phyloP scores from a whole-genome alignment of 2,329 filamentous ascomycete species.

The Juglanconis juglandina region DNA sequence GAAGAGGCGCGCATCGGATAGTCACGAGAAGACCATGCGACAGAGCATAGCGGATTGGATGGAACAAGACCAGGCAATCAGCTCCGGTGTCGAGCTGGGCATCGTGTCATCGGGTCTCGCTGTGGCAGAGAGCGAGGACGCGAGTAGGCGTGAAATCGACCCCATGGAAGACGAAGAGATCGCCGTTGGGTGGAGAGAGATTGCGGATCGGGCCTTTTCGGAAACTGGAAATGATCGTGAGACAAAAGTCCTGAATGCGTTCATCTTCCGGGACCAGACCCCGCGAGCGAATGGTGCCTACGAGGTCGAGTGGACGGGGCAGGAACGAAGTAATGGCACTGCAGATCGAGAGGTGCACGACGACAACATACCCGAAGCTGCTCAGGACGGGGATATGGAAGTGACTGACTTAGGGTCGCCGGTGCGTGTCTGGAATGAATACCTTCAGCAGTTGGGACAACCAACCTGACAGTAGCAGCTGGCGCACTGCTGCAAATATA shows the following conservation, averaged over 20 bases:
- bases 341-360: too few species aligned
- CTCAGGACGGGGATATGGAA: too few species aligned
- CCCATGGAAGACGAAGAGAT: conserved; percentile 22
- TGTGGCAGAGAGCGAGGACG: not conserved
- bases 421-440: too few species aligned
- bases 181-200: conserved; percentile 8
- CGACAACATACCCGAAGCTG: too few species aligned
- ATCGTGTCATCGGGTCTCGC: not conserved
- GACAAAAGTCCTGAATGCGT: conserved; percentile 31
- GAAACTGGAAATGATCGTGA: conserved; percentile 30
- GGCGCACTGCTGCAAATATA: too few species aligned
- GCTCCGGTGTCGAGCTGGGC: conserved; percentile 11
- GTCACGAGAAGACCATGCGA: not conserved
- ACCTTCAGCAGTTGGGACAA: too few species aligned
- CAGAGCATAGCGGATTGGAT: conserved; percentile 7
- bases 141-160: conserved; percentile 11
- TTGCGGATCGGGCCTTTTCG: conserved; percentile 18
- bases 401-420: too few species aligned
- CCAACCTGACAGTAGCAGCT: too few species aligned
- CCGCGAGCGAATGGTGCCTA: conserved; percentile 3
- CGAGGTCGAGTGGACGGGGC: not conserved
- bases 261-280: conserved; percentile 27
- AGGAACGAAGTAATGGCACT: too few species aligned
- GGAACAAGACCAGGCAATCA: conserved; percentile 12
- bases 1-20: not conserved